A percentile compares a stretch with the other conserved stretches of the same genome.
Evolutionary conservation across 2,329 filamentous ascomycete genomes (phyloP).

Genomic region (Tympanopsis confertula): DNA sequence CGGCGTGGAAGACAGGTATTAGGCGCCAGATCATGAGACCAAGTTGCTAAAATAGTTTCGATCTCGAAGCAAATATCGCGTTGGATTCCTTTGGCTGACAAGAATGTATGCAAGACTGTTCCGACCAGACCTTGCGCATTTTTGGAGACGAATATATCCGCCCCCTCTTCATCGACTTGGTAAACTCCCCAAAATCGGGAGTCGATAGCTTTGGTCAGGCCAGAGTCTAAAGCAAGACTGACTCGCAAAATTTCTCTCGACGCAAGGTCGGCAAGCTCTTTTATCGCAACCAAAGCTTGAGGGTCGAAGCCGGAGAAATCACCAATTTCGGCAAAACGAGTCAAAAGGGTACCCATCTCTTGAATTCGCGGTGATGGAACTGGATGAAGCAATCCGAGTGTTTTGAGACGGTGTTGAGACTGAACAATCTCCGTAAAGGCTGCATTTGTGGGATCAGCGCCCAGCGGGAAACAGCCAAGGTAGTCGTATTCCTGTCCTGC

Average conservation of each 20-base stretch:
- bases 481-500: constrained; percentile 10
- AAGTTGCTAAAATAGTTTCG: constrained; percentile 22
- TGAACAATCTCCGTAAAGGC: constrained; percentile 11
- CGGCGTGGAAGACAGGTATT: constrained; percentile 1
- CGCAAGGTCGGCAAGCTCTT: constrained; percentile 3
- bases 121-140: constrained; percentile 24
- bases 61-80: constrained; percentile 22
- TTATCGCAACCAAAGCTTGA: not conserved
- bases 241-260: constrained; percentile 5
- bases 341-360: constrained; percentile 8
- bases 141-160: constrained; percentile 27
- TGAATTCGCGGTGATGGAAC: constrained; percentile 9
- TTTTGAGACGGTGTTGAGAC: constrained; percentile 9
- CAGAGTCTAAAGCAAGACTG: constrained; percentile 11
- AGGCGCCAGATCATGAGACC: constrained; percentile 19
- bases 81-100: constrained; percentile 22
- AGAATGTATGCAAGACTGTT: constrained; percentile 29
- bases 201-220: constrained; percentile 8
- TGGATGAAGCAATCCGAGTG: constrained; percentile 10
- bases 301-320: not conserved
- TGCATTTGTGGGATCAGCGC: constrained; percentile 9
- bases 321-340: not conserved
- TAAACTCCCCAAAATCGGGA: constrained; percentile 10
- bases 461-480: constrained; percentile 15
- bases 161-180: constrained; percentile 8